Percentiles rank a stretch among this genome's conserved stretches.
These are phyloP conservation scores for Sporothrix luriei DNA, from an alignment of 2,329 filamentous ascomycete species.

Conservation along the genomic window DNA sequence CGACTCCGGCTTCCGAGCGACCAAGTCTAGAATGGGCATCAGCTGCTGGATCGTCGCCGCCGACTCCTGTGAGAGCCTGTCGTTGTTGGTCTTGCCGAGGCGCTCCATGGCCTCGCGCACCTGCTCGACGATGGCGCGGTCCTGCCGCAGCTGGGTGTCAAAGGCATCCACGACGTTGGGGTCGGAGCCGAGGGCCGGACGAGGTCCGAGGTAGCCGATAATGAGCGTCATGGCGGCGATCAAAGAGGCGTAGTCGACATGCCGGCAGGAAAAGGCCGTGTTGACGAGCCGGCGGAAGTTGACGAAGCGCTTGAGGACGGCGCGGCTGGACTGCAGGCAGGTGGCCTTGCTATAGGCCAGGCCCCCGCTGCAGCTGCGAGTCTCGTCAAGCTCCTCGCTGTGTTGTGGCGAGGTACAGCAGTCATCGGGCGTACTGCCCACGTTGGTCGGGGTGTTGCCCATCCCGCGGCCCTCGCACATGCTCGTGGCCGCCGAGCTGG, in stretches of 20 bases:
- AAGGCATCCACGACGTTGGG: constrained; percentile 28
- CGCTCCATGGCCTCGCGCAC: constrained; percentile 46
- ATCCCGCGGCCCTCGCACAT: background rate
- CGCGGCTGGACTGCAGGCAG: constrained; percentile 55
- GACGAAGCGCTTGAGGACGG: constrained; percentile 53
- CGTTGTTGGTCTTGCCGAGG: constrained; percentile 46
- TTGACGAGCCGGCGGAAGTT: constrained; percentile 49
- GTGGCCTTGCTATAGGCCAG: constrained; percentile 54
- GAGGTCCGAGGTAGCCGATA: constrained; percentile 52
- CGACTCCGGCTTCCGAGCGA: constrained; percentile 26
- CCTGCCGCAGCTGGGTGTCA: constrained; percentile 41
- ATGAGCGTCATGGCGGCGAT: constrained; percentile 56
- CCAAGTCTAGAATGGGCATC: constrained; percentile 47
- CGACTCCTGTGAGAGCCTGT: constrained; percentile 49
- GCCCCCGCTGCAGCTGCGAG: background rate
- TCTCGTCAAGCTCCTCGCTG: background rate
- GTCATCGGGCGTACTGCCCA: background rate
- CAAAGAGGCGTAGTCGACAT: constrained; percentile 56
- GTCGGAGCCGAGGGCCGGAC: constrained; percentile 24
- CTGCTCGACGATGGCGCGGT: constrained; percentile 46
- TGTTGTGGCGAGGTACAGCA: background rate
- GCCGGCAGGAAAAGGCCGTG: constrained; percentile 49
- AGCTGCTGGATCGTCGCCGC: constrained; percentile 50
- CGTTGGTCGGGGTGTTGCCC: background rate
- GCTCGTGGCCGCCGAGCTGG: background rate